phyloP scores from a whole-genome alignment of 805 yeast species.

The Torulaspora indica region DNA sequence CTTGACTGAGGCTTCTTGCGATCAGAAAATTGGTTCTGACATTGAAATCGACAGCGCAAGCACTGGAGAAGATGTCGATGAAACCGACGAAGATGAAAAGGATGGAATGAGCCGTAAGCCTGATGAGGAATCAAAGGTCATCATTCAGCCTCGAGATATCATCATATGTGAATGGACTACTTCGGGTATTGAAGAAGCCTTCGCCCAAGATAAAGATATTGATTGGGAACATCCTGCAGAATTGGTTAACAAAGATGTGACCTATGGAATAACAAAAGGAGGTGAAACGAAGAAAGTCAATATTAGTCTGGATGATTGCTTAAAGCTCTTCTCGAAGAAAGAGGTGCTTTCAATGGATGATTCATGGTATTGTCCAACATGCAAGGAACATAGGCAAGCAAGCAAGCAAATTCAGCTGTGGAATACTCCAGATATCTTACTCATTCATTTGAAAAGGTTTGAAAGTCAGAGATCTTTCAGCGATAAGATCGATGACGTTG shows the following conservation, averaged over 20 bases:
- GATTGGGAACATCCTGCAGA: slow-evolving; percentile 53
- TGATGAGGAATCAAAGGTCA: not conserved
- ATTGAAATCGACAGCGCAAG: not conserved
- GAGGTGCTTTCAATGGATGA: slow-evolving; percentile 86
- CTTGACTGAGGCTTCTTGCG: not conserved
- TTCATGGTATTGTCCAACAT: slow-evolving; percentile 88
- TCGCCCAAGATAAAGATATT: slow-evolving; percentile 47
- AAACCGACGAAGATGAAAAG: not conserved
- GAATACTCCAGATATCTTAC: slow-evolving; percentile 87
- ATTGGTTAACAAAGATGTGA: slow-evolving; percentile 53
- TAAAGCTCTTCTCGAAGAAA: slow-evolving; percentile 67
- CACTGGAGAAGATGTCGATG: not conserved
- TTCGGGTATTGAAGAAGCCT: slow-evolving; percentile 46
- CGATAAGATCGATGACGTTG: slow-evolving; percentile 81
- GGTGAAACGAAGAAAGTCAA: slow-evolving; percentile 33
- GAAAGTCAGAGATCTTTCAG: slow-evolving; percentile 78
- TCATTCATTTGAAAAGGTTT: slow-evolving; percentile 86
- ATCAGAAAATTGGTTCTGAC: not conserved
- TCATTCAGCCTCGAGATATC: slow-evolving; percentile 38
- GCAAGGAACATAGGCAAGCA: slow-evolving; percentile 87
- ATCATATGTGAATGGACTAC: slow-evolving; percentile 66
- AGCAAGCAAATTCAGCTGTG: slow-evolving; percentile 86
- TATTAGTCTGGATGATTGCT: slow-evolving; percentile 67
- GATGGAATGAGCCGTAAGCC: not conserved
- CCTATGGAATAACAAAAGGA: slow-evolving; percentile 35